These are phyloP conservation scores for Clitopilus hobsonii DNA, from an alignment of 768 basidiomycete genomes.

Conservation along the genomic window DNA sequence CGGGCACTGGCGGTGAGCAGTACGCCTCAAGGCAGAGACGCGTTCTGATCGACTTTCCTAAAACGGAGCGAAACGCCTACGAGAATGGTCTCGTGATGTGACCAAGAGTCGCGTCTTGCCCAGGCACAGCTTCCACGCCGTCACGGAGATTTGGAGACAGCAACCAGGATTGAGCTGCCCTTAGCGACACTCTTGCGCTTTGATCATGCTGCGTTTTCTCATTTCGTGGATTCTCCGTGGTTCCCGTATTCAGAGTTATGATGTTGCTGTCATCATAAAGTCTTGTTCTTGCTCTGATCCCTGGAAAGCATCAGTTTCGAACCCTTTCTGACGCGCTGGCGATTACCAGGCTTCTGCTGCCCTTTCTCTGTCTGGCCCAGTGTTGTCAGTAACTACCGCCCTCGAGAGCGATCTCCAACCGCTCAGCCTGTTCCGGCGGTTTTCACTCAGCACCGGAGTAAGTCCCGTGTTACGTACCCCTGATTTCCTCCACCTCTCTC, in stretches of 20 bases:
- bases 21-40: too few relatives aligned
- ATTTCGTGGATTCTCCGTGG: constrained; percentile 5
- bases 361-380: constrained; percentile 44
- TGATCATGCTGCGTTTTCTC: constrained; percentile 10
- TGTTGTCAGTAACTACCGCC: constrained; percentile 48
- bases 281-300: background rate
- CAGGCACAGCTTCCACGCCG: constrained; percentile 22
- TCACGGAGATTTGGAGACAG: constrained; percentile 20
- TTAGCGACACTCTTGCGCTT: constrained; percentile 5
- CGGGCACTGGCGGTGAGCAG: too few relatives aligned
- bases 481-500: constrained; percentile 9
- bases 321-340: constrained; percentile 13
- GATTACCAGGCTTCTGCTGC: constrained; percentile 45
- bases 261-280: background rate
- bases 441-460: constrained; percentile 6
- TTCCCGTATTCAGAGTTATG: background rate
- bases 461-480: constrained; percentile 10
- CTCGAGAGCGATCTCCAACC: constrained; percentile 56
- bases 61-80: background rate
- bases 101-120: constrained; percentile 8
- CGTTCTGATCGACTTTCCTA: constrained; percentile 2
- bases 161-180: constrained; percentile 13
- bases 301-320: background rate
- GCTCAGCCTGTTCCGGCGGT: constrained; percentile 1
- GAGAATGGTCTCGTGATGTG: constrained; percentile 21